Conservation (phyloP, 495 filamentous ascomycete genomes). For the Lasiosphaeris hirsuta region DNA sequence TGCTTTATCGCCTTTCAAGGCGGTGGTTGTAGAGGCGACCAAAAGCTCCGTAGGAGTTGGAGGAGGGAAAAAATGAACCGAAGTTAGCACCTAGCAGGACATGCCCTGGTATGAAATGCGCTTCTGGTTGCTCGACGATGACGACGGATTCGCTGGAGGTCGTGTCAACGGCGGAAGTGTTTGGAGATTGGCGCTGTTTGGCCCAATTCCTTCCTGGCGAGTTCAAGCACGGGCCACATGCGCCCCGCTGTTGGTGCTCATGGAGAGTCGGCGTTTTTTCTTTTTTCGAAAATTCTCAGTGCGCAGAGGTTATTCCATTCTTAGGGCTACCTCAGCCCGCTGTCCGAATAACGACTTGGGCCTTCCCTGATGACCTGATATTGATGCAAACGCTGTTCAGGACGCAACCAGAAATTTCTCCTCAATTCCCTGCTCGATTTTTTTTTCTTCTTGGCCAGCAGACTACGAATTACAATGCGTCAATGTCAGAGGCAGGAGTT, state of each 20-base stretch:
- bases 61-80: conserved; percentile 6
- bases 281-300: conserved; percentile 15
- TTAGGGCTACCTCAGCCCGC: conserved; percentile 5
- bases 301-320: conserved; percentile 10
- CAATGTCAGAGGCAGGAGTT: too few species aligned
- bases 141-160: conserved; percentile 13
- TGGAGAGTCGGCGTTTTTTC: conserved; percentile 11
- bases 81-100: conserved; percentile 13
- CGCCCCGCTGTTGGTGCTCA: conserved; percentile 12
- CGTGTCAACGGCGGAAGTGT: conserved; percentile 21
- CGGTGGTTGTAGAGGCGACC: conserved; percentile 17
- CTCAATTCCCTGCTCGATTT: too few species aligned
- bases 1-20: conserved; percentile 32
- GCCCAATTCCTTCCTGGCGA: conserved; percentile 8
- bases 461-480: too few species aligned
- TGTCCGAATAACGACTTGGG: too few species aligned
- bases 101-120: conserved; percentile 19
- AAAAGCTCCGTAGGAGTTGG: conserved; percentile 20
- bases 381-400: too few species aligned
- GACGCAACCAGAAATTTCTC: too few species aligned
- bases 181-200: conserved; percentile 12
- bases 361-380: not conserved
- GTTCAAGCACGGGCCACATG: conserved; percentile 20
- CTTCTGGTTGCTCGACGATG: conserved; percentile 11
- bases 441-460: too few species aligned